phyloP scores from a whole-genome alignment of 2,329 filamentous ascomycete genomes.

The Aspergillus ibericus region DNA sequence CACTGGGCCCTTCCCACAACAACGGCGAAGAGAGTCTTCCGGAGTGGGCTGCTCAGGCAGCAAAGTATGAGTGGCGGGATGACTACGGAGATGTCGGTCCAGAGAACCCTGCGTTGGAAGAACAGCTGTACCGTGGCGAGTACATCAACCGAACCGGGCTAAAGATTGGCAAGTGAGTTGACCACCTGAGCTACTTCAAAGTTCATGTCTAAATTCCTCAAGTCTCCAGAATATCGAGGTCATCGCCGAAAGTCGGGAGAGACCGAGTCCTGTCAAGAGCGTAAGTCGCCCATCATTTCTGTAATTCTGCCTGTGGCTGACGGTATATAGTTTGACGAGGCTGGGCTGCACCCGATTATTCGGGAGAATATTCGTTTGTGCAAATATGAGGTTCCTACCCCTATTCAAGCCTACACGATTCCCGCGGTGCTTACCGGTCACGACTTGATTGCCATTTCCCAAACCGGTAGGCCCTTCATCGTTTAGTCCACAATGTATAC shows the following conservation, averaged over 20 bases:
- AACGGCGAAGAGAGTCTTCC: slow-evolving; percentile 25
- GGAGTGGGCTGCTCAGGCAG: slow-evolving; percentile 58
- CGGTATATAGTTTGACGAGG: slow-evolving; percentile 64
- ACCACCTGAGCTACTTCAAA: not conserved
- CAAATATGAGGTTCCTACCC: slow-evolving; percentile 72
- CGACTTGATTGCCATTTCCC: slow-evolving; percentile 85
- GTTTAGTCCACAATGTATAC: not conserved
- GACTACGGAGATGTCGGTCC: slow-evolving; percentile 86
- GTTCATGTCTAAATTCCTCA: slow-evolving; percentile 7
- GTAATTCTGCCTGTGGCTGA: slow-evolving; percentile 9
- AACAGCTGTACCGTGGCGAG: slow-evolving; percentile 67
- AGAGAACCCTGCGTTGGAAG: slow-evolving; percentile 67
- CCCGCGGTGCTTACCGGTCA: slow-evolving; percentile 74
- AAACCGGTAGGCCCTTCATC: slow-evolving; percentile 70
- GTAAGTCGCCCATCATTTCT: slow-evolving; percentile 49
- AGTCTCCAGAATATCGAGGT: slow-evolving; percentile 53
- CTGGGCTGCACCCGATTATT: slow-evolving; percentile 83
- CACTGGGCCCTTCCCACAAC: slow-evolving; percentile 18
- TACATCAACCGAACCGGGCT: slow-evolving; percentile 57
- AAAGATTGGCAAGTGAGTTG: slow-evolving; percentile 62
- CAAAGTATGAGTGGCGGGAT: slow-evolving; percentile 78
- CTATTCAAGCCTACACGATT: slow-evolving; percentile 82
- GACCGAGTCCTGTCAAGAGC: slow-evolving; percentile 49
- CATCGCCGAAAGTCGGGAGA: slow-evolving; percentile 49
- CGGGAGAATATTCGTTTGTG: slow-evolving; percentile 72